phyloP scores from a whole-genome alignment of 306 rosid species.

The Medicago ruthenica region DNA sequence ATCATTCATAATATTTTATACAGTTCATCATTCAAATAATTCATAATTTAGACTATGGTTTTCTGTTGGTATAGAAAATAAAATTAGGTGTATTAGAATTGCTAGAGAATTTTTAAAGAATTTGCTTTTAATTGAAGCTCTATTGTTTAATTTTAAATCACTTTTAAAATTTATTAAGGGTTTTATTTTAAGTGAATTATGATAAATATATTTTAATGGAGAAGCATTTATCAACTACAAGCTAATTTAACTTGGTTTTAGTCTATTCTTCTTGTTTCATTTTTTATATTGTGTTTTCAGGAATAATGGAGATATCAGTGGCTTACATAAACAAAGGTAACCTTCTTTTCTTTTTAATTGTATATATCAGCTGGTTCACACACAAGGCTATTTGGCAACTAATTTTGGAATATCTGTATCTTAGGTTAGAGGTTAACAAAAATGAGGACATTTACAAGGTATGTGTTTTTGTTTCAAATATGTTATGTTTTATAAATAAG shows the following conservation, averaged over 20 bases:
- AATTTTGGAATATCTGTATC: constrained; percentile 27
- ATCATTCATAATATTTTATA: background rate
- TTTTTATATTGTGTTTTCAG: constrained; percentile 48
- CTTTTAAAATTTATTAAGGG: too few relatives aligned
- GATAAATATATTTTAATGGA: too few relatives aligned
- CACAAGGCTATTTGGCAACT: background rate
- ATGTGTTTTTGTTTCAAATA: constrained; percentile 38
- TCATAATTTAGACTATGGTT: background rate
- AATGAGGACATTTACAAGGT: constrained; percentile 59
- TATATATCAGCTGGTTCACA: background rate
- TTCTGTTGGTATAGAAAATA: background rate
- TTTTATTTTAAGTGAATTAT: too few relatives aligned
- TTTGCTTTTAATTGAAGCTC: background rate
- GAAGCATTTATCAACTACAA: too few relatives aligned
- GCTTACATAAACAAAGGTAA: constrained; percentile 51
- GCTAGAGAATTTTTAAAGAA: background rate
- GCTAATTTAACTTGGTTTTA: constrained; percentile 7
- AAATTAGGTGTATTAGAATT: background rate
- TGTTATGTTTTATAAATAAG: background rate
- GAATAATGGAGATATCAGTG: constrained; percentile 49
- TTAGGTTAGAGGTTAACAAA: constrained; percentile 57
- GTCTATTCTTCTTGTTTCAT: background rate
- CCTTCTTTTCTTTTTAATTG: background rate
- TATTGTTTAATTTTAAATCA: too few relatives aligned
- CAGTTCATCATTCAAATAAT: background rate